Conservation (phyloP, 1,139 yeast species). For the Lodderomyces beijingensis region DNA sequence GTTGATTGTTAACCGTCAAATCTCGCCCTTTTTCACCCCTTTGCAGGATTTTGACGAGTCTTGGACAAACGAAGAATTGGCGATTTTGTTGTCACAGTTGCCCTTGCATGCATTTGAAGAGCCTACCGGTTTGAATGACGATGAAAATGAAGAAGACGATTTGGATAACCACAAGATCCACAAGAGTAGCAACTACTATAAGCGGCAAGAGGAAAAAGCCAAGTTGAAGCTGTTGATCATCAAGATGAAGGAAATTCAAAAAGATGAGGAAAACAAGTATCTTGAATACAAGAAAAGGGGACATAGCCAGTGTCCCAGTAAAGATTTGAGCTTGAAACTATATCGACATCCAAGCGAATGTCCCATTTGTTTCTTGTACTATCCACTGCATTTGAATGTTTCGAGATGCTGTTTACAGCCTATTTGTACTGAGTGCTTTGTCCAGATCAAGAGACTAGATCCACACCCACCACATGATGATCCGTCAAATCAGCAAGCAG, state of each 20-base stretch:
- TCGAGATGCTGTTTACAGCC: constrained; percentile 94
- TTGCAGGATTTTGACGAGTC: constrained; percentile 71
- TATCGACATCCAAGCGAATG: constrained; percentile 75
- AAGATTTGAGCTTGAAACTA: constrained; percentile 34
- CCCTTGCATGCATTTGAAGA: constrained; percentile 61
- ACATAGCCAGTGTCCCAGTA: constrained; percentile 18
- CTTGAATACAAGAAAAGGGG: constrained; percentile 23
- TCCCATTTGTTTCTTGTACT: constrained; percentile 88
- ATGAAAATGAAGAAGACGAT: constrained; percentile 48
- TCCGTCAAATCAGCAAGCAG: constrained; percentile 21
- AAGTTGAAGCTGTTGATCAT: constrained; percentile 47
- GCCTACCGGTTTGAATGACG: constrained; percentile 51
- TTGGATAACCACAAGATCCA: constrained; percentile 55
- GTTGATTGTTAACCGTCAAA: constrained; percentile 52
- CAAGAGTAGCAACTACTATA: constrained; percentile 44
- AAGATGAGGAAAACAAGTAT: constrained; percentile 47
- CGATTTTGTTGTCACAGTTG: constrained; percentile 50
- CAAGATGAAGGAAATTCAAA: constrained; percentile 49
- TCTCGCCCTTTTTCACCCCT: constrained; percentile 92
- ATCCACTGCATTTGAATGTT: constrained; percentile 72
- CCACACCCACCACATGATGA: constrained; percentile 92
- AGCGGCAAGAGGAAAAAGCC: constrained; percentile 51
- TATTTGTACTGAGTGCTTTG: constrained; percentile 95
- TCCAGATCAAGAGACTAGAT: constrained; percentile 87
- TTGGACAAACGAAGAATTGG: constrained; percentile 72